phyloP scores from a whole-genome alignment of 192 early-diverging fungal genomes.

The Anaeromyces robustus region DNA sequence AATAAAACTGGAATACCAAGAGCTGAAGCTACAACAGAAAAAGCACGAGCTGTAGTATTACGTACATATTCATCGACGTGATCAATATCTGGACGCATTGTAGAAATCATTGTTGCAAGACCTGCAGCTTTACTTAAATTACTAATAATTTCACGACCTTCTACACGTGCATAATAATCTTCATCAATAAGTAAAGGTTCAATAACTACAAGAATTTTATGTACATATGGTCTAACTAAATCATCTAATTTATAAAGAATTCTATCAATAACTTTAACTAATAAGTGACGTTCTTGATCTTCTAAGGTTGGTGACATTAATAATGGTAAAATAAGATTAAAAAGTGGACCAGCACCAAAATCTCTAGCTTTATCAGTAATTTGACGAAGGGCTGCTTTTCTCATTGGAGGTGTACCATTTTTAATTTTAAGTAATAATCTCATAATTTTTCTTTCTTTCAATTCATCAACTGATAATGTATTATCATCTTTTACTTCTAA shows the following conservation, averaged over 20 bases:
- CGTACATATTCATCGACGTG: conserved; percentile 95
- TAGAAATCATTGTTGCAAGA: conserved; percentile 92
- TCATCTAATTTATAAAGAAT: conserved; percentile 92
- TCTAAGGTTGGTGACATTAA: conserved; percentile 95
- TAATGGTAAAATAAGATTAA: conserved; percentile 89
- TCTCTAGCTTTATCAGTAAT: conserved; percentile 92
- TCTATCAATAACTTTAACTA: conserved; percentile 96
- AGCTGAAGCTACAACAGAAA: conserved; percentile 91
- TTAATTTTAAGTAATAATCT: conserved; percentile 90
- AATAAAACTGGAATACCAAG: conserved; percentile 85
- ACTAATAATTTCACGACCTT: conserved; percentile 94
- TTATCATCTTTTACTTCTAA: conserved; percentile 66
- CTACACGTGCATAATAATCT: conserved; percentile 92
- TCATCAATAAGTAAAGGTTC: conserved; percentile 94
- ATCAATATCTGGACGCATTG: conserved; percentile 99
- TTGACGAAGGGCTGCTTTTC: conserved; percentile 82
- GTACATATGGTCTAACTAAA: conserved; percentile 86
- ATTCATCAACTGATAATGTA: conserved; percentile 65
- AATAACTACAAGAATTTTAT: conserved; percentile 97
- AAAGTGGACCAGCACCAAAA: conserved; percentile 83
- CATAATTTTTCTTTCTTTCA: conserved; percentile 93
- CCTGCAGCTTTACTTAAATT: conserved; percentile 96
- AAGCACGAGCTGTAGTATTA: conserved; percentile 93
- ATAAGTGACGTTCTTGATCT: conserved; percentile 93
- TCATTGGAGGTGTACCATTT: conserved; percentile 88